Evolutionary conservation across 345 rosid species (phyloP).

Genomic region (Laguncularia racemosa): DNA sequence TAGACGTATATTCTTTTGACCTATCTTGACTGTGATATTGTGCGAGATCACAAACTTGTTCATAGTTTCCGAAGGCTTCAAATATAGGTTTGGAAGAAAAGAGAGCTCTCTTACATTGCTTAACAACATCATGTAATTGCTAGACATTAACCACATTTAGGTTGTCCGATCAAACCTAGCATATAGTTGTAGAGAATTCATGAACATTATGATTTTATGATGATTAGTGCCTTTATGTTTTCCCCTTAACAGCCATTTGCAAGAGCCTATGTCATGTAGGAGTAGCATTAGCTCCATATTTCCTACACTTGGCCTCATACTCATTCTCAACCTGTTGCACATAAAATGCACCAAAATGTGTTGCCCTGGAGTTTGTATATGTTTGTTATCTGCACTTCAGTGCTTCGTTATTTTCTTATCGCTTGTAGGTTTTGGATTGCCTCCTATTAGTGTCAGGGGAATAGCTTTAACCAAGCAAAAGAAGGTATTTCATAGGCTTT

Average conservation of each 20-base stretch:
- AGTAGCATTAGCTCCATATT: slow-evolving; percentile 36
- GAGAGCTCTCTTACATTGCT: slow-evolving; percentile 58
- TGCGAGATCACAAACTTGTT: slow-evolving; percentile 36
- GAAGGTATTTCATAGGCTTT: too few relatives aligned
- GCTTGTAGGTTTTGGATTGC: too few relatives aligned
- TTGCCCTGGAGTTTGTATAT: too few relatives aligned
- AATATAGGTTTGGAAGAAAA: slow-evolving; percentile 40
- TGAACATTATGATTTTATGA: neutral
- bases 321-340: slow-evolving; percentile 56
- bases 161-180: slow-evolving; percentile 71
- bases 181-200: neutral
- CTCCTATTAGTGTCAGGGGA: too few relatives aligned
- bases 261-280: slow-evolving; percentile 61
- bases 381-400: too few relatives aligned
- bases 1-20: neutral
- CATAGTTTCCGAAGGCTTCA: slow-evolving; percentile 47
- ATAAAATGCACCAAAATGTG: too few relatives aligned
- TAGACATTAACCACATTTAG: slow-evolving; percentile 69
- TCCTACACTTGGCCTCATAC: slow-evolving; percentile 36
- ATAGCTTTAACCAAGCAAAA: too few relatives aligned
- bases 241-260: slow-evolving; percentile 35
- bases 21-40: neutral
- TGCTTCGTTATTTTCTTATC: too few relatives aligned
- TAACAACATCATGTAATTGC: slow-evolving; percentile 64
- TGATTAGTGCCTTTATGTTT: neutral